Conservation (phyloP, 495 filamentous ascomycete genomes). For the Xylaria curta region DNA sequence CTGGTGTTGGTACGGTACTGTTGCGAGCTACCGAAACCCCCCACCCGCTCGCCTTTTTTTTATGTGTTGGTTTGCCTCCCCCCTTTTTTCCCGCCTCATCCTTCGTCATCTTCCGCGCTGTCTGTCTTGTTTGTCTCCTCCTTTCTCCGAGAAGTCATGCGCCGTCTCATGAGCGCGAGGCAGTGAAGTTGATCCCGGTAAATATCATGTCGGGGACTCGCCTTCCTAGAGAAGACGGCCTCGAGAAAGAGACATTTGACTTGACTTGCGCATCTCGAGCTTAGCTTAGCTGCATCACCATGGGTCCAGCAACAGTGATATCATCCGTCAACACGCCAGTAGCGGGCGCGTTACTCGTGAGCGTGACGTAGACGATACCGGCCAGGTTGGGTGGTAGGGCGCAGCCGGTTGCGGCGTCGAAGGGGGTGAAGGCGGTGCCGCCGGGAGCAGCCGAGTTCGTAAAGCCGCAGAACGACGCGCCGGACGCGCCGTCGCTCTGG, state of each 20-base stretch:
- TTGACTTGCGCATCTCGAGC: constrained; percentile 3
- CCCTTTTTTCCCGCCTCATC: background rate
- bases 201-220: constrained; percentile 15
- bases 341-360: constrained; percentile 53
- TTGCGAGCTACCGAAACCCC: constrained; percentile 24
- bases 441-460: constrained; percentile 58
- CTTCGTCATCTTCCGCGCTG: background rate
- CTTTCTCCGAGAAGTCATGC: background rate
- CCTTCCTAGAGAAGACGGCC: constrained; percentile 17
- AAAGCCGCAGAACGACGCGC: constrained; percentile 62
- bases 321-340: constrained; percentile 55
- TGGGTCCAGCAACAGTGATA: constrained; percentile 58
- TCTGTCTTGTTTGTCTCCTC: constrained; percentile 2
- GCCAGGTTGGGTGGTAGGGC: constrained; percentile 55
- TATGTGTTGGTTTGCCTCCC: constrained; percentile 19
- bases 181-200: constrained; percentile 3
- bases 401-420: constrained; percentile 55
- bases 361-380: constrained; percentile 62
- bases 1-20: constrained; percentile 16
- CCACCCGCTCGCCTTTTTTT: constrained; percentile 29
- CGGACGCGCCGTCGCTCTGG: constrained; percentile 48
- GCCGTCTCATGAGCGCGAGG: background rate
- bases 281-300: constrained; percentile 59
- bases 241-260: constrained; percentile 23
- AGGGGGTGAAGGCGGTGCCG: constrained; percentile 59